Conservation (phyloP, 1,284 basidiomycete species). For the Singerocomus rubriflavus region DNA sequence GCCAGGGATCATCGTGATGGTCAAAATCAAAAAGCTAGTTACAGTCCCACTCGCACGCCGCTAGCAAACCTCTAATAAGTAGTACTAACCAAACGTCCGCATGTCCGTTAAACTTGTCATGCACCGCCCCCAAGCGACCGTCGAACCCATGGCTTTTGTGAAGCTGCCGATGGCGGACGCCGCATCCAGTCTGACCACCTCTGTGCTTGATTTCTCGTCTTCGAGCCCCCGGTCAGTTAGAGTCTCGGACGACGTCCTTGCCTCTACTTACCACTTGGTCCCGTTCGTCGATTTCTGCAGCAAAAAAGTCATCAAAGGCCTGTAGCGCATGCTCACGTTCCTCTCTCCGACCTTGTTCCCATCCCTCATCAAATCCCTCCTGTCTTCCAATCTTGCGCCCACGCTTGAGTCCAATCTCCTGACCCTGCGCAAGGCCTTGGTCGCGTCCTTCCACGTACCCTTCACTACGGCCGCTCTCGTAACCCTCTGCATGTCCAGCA, state of each 20-base stretch:
- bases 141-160: conserved; percentile 22
- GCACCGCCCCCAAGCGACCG: conserved; percentile 11
- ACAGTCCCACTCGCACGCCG: conserved; percentile 11
- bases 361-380: conserved; percentile 41
- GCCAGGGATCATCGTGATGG: conserved; percentile 8
- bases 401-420: conserved; percentile 39
- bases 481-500: conserved; percentile 40
- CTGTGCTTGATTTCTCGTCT: conserved; percentile 22
- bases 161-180: conserved; percentile 7
- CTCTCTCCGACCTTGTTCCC: conserved; percentile 38
- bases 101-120: background rate
- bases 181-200: conserved; percentile 33
- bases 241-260: background rate
- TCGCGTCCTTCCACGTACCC: conserved; percentile 47
- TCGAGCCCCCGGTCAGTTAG: conserved; percentile 7
- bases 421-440: conserved; percentile 40
- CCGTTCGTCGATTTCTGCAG: conserved; percentile 39
- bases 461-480: conserved; percentile 44
- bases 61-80: background rate
- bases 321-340: conserved; percentile 50
- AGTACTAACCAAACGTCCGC: background rate
- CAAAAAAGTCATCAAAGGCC: conserved; percentile 53
- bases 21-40: conserved; percentile 4
- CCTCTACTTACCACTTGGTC: conserved; percentile 30
- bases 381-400: conserved; percentile 44